These are phyloP conservation scores for Solanum chiquidenum DNA, from an alignment of 257 asterid genomes.

Conservation along the genomic window DNA sequence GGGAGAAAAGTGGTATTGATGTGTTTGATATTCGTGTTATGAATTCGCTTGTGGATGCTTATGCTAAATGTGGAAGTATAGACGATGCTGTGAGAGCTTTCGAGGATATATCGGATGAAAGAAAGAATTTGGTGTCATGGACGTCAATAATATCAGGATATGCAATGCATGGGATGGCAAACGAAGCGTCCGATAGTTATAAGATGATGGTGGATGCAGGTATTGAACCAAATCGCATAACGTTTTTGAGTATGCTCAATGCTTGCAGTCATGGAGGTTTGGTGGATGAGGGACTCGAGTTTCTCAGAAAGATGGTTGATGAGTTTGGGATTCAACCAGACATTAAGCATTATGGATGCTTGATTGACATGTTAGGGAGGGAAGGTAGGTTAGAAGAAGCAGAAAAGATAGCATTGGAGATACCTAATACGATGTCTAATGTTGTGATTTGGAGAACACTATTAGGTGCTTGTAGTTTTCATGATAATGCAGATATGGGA, in stretches of 20 bases:
- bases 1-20: slow-evolving; percentile 41
- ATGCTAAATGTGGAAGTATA: slow-evolving; percentile 56
- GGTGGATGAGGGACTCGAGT: slow-evolving; percentile 54
- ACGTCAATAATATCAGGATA: slow-evolving; percentile 63
- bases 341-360: slow-evolving; percentile 53
- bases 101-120: slow-evolving; percentile 26
- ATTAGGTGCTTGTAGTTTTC: slow-evolving; percentile 66
- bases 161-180: slow-evolving; percentile 69
- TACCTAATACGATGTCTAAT: slow-evolving; percentile 32
- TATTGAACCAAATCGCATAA: slow-evolving; percentile 41
- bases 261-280: slow-evolving; percentile 74
- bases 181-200: slow-evolving; percentile 45
- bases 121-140: slow-evolving; percentile 60
- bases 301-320: slow-evolving; percentile 43
- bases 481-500: slow-evolving; percentile 58
- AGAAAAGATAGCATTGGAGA: slow-evolving; percentile 40
- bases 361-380: slow-evolving; percentile 73
- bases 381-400: slow-evolving; percentile 82
- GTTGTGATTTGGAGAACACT: slow-evolving; percentile 71
- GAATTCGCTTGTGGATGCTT: slow-evolving; percentile 63
- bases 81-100: slow-evolving; percentile 32
- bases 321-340: slow-evolving; percentile 31
- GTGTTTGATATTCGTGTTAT: slow-evolving; percentile 41
- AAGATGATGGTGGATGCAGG: slow-evolving; percentile 30
- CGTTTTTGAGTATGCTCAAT: slow-evolving; percentile 48